phyloP scores from a whole-genome alignment of 164 flowering plant genomes.

The Piper longum region DNA sequence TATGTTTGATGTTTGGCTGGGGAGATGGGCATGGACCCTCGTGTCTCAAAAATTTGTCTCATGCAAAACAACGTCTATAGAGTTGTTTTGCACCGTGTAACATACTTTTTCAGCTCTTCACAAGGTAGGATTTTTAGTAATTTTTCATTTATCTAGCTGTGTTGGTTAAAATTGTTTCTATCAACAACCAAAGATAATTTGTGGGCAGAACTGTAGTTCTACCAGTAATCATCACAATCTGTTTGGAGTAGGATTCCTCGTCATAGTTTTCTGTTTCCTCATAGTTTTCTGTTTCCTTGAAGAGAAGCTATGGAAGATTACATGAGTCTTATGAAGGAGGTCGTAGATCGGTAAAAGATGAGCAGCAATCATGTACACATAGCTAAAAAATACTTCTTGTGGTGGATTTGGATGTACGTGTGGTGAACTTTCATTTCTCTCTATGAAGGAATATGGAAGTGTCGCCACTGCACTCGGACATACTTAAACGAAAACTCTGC shows the following conservation, averaged over 20 bases:
- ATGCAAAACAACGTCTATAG: background rate
- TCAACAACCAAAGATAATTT: background rate
- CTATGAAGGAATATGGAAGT: slow-evolving; percentile 37
- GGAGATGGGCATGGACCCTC: background rate
- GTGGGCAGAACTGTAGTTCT: background rate
- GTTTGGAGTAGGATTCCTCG: background rate
- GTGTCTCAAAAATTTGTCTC: background rate
- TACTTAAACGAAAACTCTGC: slow-evolving; percentile 15
- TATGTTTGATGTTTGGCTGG: background rate
- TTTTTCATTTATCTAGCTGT: too few species aligned
- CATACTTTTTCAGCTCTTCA: too few species aligned
- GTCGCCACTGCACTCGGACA: slow-evolving; percentile 31
- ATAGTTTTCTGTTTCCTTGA: background rate
- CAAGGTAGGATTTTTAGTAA: too few species aligned
- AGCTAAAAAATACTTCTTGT: background rate
- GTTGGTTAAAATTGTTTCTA: too few species aligned
- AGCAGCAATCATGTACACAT: background rate
- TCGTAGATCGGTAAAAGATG: background rate
- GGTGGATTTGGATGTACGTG: background rate
- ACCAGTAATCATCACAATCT: background rate
- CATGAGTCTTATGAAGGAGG: background rate
- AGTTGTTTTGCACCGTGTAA: too few species aligned
- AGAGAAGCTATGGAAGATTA: background rate
- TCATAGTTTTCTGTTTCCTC: too few species aligned
- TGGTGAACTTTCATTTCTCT: slow-evolving; percentile 9